A percentile compares a stretch with the other conserved stretches of the same genome.
Conservation (phyloP, 495 filamentous ascomycete species). For the Daldinia loculata region DNA sequence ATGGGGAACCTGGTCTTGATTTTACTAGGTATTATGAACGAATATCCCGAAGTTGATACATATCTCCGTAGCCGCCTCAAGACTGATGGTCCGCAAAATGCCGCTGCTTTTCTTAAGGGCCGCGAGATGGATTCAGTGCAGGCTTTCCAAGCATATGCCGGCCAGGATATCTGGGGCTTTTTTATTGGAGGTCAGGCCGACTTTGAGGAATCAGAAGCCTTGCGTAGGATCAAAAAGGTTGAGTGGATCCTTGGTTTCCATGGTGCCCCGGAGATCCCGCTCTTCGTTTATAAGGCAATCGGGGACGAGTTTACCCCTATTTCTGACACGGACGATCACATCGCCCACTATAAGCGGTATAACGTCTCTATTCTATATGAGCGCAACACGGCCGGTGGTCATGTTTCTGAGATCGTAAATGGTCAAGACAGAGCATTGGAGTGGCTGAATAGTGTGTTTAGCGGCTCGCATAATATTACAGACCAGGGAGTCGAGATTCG, state of each 20-base stretch:
- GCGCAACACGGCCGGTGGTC: slow-evolving; percentile 46
- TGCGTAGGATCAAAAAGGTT: slow-evolving; percentile 42
- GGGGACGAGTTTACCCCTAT: slow-evolving; percentile 57
- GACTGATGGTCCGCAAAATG: slow-evolving; percentile 40
- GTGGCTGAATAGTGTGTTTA: slow-evolving; percentile 38
- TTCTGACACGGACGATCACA: slow-evolving; percentile 55
- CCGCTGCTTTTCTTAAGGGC: slow-evolving; percentile 46
- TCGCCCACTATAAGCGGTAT: slow-evolving; percentile 44
- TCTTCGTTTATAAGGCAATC: slow-evolving; percentile 62
- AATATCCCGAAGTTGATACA: slow-evolving; percentile 33
- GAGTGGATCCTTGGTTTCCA: slow-evolving; percentile 53
- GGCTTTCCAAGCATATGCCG: slow-evolving; percentile 41
- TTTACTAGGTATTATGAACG: slow-evolving; percentile 42
- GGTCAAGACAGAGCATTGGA: slow-evolving; percentile 36
- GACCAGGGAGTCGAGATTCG: slow-evolving; percentile 22
- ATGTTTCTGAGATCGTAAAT: slow-evolving; percentile 37
- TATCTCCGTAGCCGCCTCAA: slow-evolving; percentile 33
- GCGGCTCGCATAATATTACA: slow-evolving; percentile 20
- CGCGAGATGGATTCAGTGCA: slow-evolving; percentile 37
- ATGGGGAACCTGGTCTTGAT: slow-evolving; percentile 40
- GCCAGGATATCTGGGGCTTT: slow-evolving; percentile 51
- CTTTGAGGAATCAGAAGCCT: slow-evolving; percentile 34
- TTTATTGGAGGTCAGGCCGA: slow-evolving; percentile 47
- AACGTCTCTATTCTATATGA: slow-evolving; percentile 49
- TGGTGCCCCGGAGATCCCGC: slow-evolving; percentile 55